Evolutionary conservation across 2,329 filamentous ascomycete genomes (phyloP).

Genomic region (Colletotrichum sp.): DNA sequence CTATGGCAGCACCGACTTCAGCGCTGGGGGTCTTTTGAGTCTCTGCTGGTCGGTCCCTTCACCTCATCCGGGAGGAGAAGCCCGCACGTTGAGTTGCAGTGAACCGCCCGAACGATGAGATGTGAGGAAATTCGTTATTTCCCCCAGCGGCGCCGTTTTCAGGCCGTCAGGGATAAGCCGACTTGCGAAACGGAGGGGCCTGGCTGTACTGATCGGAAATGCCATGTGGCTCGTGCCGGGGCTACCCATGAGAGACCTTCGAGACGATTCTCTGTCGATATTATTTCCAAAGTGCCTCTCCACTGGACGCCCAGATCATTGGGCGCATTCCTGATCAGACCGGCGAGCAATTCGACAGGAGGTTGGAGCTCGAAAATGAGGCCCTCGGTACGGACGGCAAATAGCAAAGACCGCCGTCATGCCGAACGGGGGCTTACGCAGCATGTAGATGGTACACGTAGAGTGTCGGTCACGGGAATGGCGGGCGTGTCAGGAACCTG

Average conservation of each 20-base stretch:
- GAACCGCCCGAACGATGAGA: background rate
- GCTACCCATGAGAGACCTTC: background rate
- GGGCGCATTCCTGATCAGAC: background rate
- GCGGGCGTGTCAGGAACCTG: background rate
- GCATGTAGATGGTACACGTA: background rate
- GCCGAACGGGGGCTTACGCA: background rate
- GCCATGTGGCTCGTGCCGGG: conserved; percentile 13
- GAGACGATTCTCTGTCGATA: conserved; percentile 7
- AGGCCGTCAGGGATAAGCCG: background rate
- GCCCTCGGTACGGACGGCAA: background rate
- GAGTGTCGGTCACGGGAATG: background rate
- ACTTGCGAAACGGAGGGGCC: background rate
- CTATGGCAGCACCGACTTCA: background rate
- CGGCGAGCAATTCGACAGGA: background rate
- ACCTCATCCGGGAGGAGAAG: background rate
- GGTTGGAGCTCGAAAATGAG: background rate
- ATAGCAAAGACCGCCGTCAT: background rate
- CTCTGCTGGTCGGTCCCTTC: background rate
- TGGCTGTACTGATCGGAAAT: background rate
- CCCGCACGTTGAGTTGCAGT: background rate
- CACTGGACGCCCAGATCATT: background rate
- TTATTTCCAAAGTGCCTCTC: background rate
- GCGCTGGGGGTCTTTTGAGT: background rate
- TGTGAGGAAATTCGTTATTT: background rate
- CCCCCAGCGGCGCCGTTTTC: background rate